These are phyloP conservation scores for Mycena rebaudengoi DNA, from an alignment of 768 basidiomycete genomes.

Conservation along the genomic window DNA sequence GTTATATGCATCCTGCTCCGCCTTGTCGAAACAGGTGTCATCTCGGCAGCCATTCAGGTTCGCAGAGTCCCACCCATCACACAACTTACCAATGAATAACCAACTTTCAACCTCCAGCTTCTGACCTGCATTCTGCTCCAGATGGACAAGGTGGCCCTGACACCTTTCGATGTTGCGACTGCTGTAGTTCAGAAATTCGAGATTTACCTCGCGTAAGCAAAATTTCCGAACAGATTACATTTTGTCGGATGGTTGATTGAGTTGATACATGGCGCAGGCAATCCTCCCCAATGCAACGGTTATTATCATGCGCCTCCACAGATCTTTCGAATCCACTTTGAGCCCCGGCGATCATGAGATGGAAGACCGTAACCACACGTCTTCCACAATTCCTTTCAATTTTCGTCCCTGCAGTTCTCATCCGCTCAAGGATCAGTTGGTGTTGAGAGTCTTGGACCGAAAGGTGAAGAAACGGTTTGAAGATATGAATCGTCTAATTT, in stretches of 20 bases:
- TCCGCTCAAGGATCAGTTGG: too few relatives aligned
- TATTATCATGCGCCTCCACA: constrained; percentile 12
- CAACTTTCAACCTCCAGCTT: background rate
- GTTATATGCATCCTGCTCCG: constrained; percentile 9
- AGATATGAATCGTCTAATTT: too few relatives aligned
- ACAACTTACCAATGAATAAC: background rate
- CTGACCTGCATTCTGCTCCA: background rate
- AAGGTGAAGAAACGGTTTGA: too few relatives aligned
- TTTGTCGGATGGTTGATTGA: background rate
- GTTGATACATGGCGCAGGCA: constrained; percentile 12
- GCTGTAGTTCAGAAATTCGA: constrained; percentile 7
- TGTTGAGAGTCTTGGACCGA: too few relatives aligned
- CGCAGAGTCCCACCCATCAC: background rate
- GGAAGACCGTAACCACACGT: background rate
- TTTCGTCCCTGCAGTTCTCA: background rate
- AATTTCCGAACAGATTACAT: background rate
- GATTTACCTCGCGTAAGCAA: constrained; percentile 16
- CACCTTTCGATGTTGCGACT: constrained; percentile 12
- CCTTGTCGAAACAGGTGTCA: constrained; percentile 19
- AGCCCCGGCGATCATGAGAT: background rate
- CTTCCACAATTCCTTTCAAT: background rate
- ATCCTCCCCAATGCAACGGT: constrained; percentile 25
- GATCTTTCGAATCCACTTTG: background rate
- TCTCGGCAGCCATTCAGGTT: constrained; percentile 21
- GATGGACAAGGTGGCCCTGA: background rate